These are phyloP conservation scores for Ophiostoma australiae DNA, from an alignment of 2,329 filamentous ascomycete genomes.

Conservation along the genomic window DNA sequence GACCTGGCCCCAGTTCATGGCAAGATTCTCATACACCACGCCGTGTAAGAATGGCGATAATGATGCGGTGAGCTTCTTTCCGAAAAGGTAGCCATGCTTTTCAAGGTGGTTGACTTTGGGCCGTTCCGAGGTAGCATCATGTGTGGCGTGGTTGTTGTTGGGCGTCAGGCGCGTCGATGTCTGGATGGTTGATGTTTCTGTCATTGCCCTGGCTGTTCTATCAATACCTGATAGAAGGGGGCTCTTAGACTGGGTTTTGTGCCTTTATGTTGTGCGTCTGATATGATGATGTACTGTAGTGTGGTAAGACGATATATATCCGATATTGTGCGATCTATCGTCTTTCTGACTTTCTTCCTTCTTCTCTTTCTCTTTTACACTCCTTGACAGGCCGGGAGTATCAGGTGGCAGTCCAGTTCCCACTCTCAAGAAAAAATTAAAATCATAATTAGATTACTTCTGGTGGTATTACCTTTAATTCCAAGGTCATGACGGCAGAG, in stretches of 20 bases:
- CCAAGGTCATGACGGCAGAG: not conserved
- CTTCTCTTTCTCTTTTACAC: not conserved
- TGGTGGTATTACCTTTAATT: not conserved
- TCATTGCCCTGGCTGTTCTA: not conserved
- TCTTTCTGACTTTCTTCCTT: not conserved
- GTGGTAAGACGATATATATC: not conserved
- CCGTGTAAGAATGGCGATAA: conserved; percentile 52
- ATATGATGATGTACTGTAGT: not conserved
- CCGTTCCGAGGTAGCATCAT: not conserved
- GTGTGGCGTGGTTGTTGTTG: not conserved
- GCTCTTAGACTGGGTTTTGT: not conserved
- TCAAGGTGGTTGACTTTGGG: conserved; percentile 34
- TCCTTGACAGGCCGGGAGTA: not conserved
- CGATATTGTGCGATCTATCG: not conserved
- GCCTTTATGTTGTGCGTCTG: not conserved
- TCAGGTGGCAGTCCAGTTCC: not conserved
- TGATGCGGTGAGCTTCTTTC: conserved; percentile 51
- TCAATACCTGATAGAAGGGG: not conserved
- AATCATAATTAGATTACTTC: not conserved
- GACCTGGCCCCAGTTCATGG: conserved; percentile 48
- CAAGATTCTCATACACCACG: conserved; percentile 48
- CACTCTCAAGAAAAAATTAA: not conserved
- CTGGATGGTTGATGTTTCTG: not conserved
- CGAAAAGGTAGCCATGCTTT: conserved; percentile 53
- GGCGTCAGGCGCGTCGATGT: not conserved